Base-by-base conservation (phyloP, 108 stramenopile genomes). In the Mediolabrus comicus region DNA sequence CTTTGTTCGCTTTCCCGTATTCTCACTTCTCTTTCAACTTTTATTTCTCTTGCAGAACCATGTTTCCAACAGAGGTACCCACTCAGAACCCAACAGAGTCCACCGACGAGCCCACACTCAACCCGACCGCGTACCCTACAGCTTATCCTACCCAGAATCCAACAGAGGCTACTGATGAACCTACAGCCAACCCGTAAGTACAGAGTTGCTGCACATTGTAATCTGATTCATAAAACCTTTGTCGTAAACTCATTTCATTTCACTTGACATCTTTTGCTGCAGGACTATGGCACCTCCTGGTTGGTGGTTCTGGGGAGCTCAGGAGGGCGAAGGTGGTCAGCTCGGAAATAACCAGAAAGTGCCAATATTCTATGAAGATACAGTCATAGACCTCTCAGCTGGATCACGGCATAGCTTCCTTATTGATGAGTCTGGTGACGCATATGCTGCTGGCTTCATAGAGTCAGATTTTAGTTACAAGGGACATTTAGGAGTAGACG, bases 231-330 rank as follows among this genome's bases (percentile, higher is more conserved):
- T n/a, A n/a, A n/a, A n/a, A n/a, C n/a, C n/a, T n/a, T n/a, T n/a
- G n/a, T n/a, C n/a, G n/a, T n/a, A n/a, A 30, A 11, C 27, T 32
- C 8, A 11, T 59, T 0, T n/a, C n/a, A 9, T 38, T 39, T 10
- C 12, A 30, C 2, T 34, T 60, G 0, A 14, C 13, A 8, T 32
- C 10, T 24, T 31, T 16, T 14, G 11, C 11, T 38, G 58, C 33
- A 60, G 24, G 2, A 11, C 34, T 0, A 41, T 14, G 39, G 39
- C 11, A 11, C 39, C 39, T 11, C 39, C 39, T 41, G 26, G 38
- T 46, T 69, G 68, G 68, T 69, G 32, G 46, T 69, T 49, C 35
- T 69, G 68, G 68, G 68, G 68, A 4, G 68, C 57, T 17, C 41
- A 69, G 29, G 68, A 69, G 43, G 68, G 68, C 13, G 30, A 39